Base-by-base conservation (phyloP, 2,329 filamentous ascomycete species). In the Phoma herbarum region DNA sequence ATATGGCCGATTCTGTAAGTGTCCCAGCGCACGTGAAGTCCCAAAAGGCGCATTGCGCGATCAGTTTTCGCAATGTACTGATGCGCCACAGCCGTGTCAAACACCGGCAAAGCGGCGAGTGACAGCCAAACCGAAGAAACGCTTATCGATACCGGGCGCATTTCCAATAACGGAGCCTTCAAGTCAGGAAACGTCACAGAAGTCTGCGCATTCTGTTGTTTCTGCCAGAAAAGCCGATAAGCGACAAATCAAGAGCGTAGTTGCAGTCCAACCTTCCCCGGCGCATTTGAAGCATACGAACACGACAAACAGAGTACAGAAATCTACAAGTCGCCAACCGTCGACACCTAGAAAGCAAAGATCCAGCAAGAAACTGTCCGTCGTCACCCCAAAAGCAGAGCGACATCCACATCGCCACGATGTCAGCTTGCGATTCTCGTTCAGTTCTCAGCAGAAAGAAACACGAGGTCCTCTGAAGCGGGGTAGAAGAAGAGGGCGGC, bases 371-470 rank as follows among this genome's bases (percentile, higher is more conserved):
- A 59, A 50, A 22, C 37, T 49, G 16, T 58, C 55, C 28, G 49
- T 53, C 16, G 35, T 58, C n/a, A 54, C 50, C 7, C 50, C 50
- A 10, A 49, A 45, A 26, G 33, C 41, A 44, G 52, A 55, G 37
- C 57, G 52, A 31, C 47, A 51, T 25, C 14, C 57, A n/a, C 35
- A 47, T 6, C 47, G 47, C 22, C 52, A 52, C 11, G 52, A 61
- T 37, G 59, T 67, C 29, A 49, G 52, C 16, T 41, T 69, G 10
- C 62, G 66, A 0, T 66, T 69, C 31, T 69, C 66, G 0, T 69
- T 69, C 37, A 59, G 58, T 31, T 25, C 23, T 25, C 47, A 52
- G 9, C 51, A 35, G 7, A 37, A 37, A 14, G 22, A 22, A n/a
- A 18, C 31, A 11, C 42, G 44, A 52, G 52, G 51, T 31, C 57